A percentile compares a stretch with the other conserved stretches of the same genome.
These are phyloP conservation scores for Fraxinus sp. DNA, from an alignment of 305 asterid species.

Conservation along the genomic window DNA sequence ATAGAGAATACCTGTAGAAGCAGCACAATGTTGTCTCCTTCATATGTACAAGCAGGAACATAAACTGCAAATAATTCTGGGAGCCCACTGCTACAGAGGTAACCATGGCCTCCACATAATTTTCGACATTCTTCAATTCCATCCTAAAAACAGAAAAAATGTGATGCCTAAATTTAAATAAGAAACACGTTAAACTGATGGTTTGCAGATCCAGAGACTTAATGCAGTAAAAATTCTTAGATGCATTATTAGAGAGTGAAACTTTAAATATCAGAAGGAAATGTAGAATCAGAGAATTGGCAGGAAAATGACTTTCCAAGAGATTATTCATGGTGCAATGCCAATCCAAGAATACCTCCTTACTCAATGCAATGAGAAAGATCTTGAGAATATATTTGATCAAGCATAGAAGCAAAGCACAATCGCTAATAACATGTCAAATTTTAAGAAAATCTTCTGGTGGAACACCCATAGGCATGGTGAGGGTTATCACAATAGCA, in stretches of 20 bases:
- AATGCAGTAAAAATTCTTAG: background rate
- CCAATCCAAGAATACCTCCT: background rate
- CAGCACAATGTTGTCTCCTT: conserved; percentile 89
- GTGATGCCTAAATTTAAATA: background rate
- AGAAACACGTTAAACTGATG: background rate
- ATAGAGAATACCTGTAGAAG: conserved; percentile 68
- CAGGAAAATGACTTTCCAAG: background rate
- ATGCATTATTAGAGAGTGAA: background rate
- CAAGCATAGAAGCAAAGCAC: background rate
- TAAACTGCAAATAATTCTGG: conserved; percentile 97
- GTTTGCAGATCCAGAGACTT: background rate
- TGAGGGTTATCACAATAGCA: background rate
- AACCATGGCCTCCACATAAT: conserved; percentile 98
- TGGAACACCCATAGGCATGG: background rate
- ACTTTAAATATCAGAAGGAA: background rate
- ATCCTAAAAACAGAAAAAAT: conserved; percentile 48
- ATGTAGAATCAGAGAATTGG: conserved; percentile 12
- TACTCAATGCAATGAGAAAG: conserved; percentile 1
- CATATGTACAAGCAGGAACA: conserved; percentile 98
- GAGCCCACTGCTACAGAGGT: conserved; percentile 93
- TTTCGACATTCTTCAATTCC: conserved; percentile 97
- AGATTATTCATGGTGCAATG: background rate
- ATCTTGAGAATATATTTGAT: background rate
- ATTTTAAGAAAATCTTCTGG: background rate
- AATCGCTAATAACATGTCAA: background rate